A percentile compares a stretch with the other conserved stretches of the same genome.
phyloP scores from a whole-genome alignment of 2,329 filamentous ascomycete genomes.

The Stachybotrys echinatus region DNA sequence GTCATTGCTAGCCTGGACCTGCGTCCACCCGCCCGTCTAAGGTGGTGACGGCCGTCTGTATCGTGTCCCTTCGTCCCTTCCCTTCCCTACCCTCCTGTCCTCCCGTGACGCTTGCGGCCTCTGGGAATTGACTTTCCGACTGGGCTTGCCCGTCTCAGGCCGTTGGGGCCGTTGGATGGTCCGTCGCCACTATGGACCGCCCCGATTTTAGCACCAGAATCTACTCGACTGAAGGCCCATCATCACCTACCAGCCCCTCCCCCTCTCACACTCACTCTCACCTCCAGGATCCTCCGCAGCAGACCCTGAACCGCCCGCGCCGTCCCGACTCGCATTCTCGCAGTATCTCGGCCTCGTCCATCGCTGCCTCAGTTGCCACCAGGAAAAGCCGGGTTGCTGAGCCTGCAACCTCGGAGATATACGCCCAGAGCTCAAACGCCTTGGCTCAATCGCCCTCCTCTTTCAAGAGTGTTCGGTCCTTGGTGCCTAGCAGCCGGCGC shows the following conservation, averaged over 20 bases:
- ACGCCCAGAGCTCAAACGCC: slow-evolving; percentile 55
- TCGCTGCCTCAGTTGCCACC: slow-evolving; percentile 23
- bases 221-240: slow-evolving; percentile 1
- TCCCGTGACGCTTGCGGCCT: background rate
- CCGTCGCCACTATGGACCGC: slow-evolving; percentile 13
- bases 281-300: background rate
- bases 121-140: background rate
- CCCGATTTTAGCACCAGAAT: slow-evolving; percentile 11
- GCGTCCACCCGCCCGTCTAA: background rate
- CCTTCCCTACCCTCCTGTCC: background rate
- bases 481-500: slow-evolving; percentile 35
- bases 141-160: background rate
- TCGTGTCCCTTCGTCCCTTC: background rate
- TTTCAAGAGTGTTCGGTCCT: slow-evolving; percentile 35
- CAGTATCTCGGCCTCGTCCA: slow-evolving; percentile 39
- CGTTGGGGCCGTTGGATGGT: background rate
- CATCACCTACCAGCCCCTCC: background rate
- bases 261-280: background rate
- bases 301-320: slow-evolving; percentile 7
- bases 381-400: slow-evolving; percentile 57
- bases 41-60: background rate
- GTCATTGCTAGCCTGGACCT: background rate
- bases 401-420: slow-evolving; percentile 50
- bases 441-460: slow-evolving; percentile 50
- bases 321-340: slow-evolving; percentile 19